Percentiles rank a stretch among this genome's conserved stretches.
Conservation (phyloP, 345 rosid genomes). For the Camelina hispida region DNA sequence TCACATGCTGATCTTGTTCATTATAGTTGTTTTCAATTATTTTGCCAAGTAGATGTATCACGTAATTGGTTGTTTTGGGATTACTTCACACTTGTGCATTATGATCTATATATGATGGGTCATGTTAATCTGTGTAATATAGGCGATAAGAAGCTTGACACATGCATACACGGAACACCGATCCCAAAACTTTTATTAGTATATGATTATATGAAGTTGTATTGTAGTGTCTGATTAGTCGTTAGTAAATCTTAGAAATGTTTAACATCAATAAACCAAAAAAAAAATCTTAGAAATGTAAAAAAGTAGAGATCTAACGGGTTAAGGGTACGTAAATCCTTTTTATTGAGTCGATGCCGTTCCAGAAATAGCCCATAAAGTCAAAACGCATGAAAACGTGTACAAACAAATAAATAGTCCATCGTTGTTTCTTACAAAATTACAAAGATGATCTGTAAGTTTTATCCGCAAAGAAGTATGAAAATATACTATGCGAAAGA, state of each 20-base stretch:
- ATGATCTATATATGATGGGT: conserved; percentile 7
- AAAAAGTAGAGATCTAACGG: neutral
- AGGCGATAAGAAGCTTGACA: conserved; percentile 18
- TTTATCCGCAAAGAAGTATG: neutral
- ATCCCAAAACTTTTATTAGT: neutral
- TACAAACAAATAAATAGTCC: no score
- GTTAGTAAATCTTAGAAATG: neutral
- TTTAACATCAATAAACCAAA: neutral
- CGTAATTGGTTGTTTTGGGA: conserved; percentile 23
- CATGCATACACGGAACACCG: neutral
- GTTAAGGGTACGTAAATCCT: neutral
- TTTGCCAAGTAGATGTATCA: conserved; percentile 22
- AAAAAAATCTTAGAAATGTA: no score
- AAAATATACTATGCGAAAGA: neutral
- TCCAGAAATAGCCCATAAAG: no score
- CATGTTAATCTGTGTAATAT: conserved; percentile 26
- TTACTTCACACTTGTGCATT: conserved; percentile 8
- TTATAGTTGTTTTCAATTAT: conserved; percentile 16
- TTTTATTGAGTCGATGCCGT: neutral
- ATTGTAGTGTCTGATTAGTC: conserved; percentile 1
- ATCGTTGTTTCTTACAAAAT: neutral
- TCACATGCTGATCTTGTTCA: conserved; percentile 7
- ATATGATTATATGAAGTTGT: neutral
- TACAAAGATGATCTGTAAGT: neutral
- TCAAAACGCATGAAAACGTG: no score